Percentiles rank a stretch among this genome's conserved stretches.
These are phyloP conservation scores for Breviolum minutum DNA, from an alignment of 73 alveolate species.

Conservation along the genomic window DNA sequence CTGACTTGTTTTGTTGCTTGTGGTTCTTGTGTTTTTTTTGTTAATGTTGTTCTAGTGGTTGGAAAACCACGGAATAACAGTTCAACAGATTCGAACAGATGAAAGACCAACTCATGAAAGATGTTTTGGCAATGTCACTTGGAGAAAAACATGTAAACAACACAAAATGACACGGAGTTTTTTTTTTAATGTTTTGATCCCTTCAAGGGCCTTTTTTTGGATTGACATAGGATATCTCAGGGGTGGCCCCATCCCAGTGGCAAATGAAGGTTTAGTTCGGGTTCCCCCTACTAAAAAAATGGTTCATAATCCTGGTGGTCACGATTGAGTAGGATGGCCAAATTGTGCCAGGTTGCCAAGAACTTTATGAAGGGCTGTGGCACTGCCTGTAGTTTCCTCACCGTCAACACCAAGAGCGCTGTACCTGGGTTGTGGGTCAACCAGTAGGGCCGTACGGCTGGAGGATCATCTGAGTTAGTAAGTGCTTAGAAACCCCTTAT, in stretches of 20 bases:
- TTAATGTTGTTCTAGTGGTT: not conserved
- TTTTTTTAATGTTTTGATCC: too few species aligned
- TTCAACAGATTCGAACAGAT: too few species aligned
- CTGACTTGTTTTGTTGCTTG: not conserved
- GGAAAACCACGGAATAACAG: not conserved
- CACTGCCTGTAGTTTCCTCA: slow-evolving; percentile 51
- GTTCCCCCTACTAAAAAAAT: not conserved
- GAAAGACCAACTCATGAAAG: too few species aligned
- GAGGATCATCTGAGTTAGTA: too few species aligned
- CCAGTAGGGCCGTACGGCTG: too few species aligned
- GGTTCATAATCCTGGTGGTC: not conserved
- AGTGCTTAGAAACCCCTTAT: too few species aligned
- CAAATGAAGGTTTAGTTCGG: not conserved
- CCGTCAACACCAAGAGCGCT: slow-evolving; percentile 57
- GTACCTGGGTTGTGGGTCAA: not conserved
- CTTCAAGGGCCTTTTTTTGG: too few species aligned
- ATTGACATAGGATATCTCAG: too few species aligned
- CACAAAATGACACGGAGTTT: too few species aligned
- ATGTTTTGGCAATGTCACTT: too few species aligned
- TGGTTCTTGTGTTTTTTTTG: not conserved
- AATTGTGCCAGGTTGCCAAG: slow-evolving; percentile 60
- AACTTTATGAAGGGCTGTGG: slow-evolving; percentile 93
- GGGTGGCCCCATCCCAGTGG: too few species aligned
- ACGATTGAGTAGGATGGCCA: not conserved
- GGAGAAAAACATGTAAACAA: too few species aligned